phyloP scores from a whole-genome alignment of 495 filamentous ascomycete species.

The Elaphomyces granulatus region DNA sequence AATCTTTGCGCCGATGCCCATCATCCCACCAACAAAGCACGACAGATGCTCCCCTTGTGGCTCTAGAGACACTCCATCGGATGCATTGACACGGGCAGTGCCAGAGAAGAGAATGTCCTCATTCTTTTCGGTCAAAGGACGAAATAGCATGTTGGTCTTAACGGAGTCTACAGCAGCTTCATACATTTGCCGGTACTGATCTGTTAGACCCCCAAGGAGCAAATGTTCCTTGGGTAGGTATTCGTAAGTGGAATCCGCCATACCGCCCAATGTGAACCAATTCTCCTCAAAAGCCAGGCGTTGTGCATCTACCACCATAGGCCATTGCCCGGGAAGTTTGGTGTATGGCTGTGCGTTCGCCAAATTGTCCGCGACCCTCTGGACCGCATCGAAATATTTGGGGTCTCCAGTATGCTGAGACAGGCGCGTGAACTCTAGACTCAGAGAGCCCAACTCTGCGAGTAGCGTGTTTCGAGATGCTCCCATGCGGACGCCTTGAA shows the following conservation, averaged over 20 bases:
- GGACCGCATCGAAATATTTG: constrained; percentile 87
- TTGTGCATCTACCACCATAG: constrained; percentile 55
- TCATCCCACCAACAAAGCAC: constrained; percentile 48
- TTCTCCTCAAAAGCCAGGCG: constrained; percentile 27
- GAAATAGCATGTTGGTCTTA: constrained; percentile 67
- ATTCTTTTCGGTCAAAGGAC: constrained; percentile 60
- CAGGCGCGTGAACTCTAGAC: constrained; percentile 85
- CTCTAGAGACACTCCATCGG: constrained; percentile 16
- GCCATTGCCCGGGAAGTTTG: constrained; percentile 69
- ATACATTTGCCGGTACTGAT: constrained; percentile 74
- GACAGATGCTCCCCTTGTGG: constrained; percentile 41
- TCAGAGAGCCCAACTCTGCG: constrained; percentile 77
- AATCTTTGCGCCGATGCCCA: constrained; percentile 44
- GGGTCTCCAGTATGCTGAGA: constrained; percentile 74
- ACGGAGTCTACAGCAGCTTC: constrained; percentile 50
- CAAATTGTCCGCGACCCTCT: constrained; percentile 70
- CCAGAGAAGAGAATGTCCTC: constrained; percentile 66
- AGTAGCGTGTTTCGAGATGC: constrained; percentile 35
- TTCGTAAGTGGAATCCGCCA: constrained; percentile 88
- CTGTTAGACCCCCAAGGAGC: constrained; percentile 62
- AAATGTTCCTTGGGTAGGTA: constrained; percentile 80
- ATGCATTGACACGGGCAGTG: constrained; percentile 22
- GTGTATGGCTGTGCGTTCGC: constrained; percentile 58
- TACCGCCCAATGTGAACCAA: constrained; percentile 69
- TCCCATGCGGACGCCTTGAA: constrained; percentile 23